Evolutionary conservation across 2,329 filamentous ascomycete genomes (phyloP).

Genomic region (Apiospora phragmitis): DNA sequence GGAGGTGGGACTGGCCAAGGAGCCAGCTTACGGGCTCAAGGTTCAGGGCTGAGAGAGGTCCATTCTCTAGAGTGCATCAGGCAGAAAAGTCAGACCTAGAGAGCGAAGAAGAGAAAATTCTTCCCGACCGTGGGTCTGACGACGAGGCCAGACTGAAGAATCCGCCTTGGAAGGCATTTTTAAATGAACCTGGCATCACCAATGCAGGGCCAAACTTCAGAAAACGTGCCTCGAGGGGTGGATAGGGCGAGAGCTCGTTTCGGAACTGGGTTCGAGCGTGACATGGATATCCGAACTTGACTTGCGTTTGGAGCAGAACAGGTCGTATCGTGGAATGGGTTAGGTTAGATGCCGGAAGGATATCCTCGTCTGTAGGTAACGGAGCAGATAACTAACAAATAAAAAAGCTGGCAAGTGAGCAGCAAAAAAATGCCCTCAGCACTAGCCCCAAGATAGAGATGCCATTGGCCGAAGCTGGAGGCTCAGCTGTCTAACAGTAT

Average conservation of each 20-base stretch:
- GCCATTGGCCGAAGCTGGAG: slow-evolving; percentile 1
- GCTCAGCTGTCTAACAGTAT: neutral
- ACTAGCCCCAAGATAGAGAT: neutral
- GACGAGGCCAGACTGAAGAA: neutral
- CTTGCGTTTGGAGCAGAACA: neutral
- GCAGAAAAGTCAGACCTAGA: neutral
- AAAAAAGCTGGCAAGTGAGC: neutral
- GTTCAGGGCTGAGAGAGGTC: slow-evolving; percentile 5
- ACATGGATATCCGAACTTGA: neutral
- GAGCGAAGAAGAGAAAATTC: neutral
- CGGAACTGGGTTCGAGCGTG: slow-evolving; percentile 1
- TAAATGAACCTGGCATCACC: slow-evolving; percentile 15
- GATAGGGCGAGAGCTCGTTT: slow-evolving; percentile 24
- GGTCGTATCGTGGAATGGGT: slow-evolving; percentile 1
- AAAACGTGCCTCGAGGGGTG: slow-evolving; percentile 27
- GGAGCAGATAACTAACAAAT: neutral
- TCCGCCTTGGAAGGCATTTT: neutral
- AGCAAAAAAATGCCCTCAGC: neutral
- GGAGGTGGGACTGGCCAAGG: neutral
- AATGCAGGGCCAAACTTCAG: neutral
- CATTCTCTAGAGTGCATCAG: neutral
- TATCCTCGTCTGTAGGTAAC: neutral
- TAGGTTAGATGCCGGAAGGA: neutral
- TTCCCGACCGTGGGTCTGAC: neutral
- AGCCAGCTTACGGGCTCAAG: neutral